These are phyloP conservation scores for Barnettozyma sp. DNA, from an alignment of 805 yeast genomes.

Conservation along the genomic window DNA sequence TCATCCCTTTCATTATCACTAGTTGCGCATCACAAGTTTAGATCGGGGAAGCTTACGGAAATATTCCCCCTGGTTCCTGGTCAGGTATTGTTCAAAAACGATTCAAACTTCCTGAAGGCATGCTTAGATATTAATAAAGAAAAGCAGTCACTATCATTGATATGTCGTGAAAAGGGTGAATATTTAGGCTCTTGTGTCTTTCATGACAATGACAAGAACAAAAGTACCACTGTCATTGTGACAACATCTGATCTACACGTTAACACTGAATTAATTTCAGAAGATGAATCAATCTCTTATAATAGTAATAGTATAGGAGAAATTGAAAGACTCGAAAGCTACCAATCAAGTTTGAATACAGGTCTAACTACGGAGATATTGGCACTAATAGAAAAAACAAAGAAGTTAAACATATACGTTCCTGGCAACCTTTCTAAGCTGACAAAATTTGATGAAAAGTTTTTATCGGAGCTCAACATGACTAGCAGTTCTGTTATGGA, in stretches of 20 bases:
- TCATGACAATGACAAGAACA: not conserved
- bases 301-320: no score
- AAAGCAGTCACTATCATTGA: no score
- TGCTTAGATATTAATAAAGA: not conserved
- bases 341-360: not conserved
- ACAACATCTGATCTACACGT: slow-evolving; percentile 1
- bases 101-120: not conserved
- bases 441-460: slow-evolving; percentile 12
- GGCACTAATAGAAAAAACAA: not conserved
- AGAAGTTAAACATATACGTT: slow-evolving; percentile 3
- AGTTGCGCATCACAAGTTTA: slow-evolving; percentile 4
- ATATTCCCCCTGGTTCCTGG: not conserved
- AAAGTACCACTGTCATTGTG: not conserved
- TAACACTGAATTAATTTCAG: not conserved
- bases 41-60: not conserved
- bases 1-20: not conserved
- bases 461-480: slow-evolving; percentile 15
- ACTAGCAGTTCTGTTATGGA: slow-evolving; percentile 18
- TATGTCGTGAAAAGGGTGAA: not conserved
- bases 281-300: no score
- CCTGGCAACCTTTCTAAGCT: slow-evolving; percentile 5
- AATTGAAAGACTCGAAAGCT: not conserved
- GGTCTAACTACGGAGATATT: not conserved
- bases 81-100: not conserved
- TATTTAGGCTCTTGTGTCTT: not conserved